Evolutionary conservation across 73 alveolate genomes (phyloP).

Genomic region (Effrenium voratum): DNA sequence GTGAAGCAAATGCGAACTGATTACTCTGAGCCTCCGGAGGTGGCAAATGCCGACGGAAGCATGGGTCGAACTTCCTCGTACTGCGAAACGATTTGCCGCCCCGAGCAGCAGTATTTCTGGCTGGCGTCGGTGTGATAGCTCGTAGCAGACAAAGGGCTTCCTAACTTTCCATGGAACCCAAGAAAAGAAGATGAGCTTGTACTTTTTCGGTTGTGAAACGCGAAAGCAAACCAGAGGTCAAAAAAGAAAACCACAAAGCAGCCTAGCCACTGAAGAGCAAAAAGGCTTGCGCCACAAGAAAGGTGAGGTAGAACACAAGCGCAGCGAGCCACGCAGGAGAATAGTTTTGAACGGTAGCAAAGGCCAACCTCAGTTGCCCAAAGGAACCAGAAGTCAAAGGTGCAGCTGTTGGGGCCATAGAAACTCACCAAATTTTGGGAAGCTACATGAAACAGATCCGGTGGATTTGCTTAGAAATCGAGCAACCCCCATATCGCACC

Average conservation of each 20-base stretch:
- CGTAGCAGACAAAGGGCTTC: not conserved
- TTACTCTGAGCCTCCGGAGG: too few relatives aligned
- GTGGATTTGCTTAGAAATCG: too few relatives aligned
- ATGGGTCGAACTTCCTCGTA: conserved; percentile 9
- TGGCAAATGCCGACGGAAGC: conserved; percentile 10
- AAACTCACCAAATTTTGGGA: too few relatives aligned
- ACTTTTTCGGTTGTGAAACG: not conserved
- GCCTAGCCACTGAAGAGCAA: not conserved
- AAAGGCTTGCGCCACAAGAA: not conserved
- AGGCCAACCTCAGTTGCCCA: too few relatives aligned
- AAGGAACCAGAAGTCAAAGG: too few relatives aligned
- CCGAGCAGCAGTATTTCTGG: not conserved
- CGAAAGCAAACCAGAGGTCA: not conserved
- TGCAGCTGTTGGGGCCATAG: too few relatives aligned
- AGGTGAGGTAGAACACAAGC: not conserved
- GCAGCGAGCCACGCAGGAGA: not conserved
- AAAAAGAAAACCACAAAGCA: not conserved
- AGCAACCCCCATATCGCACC: not conserved
- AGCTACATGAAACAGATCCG: too few relatives aligned
- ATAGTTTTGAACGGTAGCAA: not conserved
- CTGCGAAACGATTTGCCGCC: not conserved
- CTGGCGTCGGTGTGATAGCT: not conserved
- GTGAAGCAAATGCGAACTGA: too few relatives aligned
- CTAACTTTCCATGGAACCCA: not conserved
- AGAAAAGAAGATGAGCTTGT: not conserved